phyloP scores from a whole-genome alignment of 129 eudicot species.

The Mikania micrantha region DNA sequence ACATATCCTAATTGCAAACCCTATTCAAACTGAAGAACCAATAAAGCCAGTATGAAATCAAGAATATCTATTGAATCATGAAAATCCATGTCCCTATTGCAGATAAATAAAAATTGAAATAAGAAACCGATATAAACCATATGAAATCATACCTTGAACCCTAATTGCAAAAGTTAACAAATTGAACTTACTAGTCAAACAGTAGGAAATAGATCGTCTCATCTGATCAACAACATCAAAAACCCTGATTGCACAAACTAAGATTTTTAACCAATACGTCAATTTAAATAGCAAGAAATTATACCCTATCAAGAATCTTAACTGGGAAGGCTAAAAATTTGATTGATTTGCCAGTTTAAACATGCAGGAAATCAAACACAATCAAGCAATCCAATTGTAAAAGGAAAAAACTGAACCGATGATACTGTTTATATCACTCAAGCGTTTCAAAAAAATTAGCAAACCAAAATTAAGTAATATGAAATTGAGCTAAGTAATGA shows the following conservation, averaged over 20 bases:
- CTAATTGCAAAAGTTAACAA: not conserved
- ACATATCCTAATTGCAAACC: too few species aligned
- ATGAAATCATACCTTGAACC: not conserved
- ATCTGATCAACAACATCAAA: not conserved
- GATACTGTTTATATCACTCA: not conserved
- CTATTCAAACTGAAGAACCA: too few species aligned
- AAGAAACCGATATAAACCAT: not conserved
- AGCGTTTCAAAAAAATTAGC: not conserved
- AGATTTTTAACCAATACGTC: not conserved
- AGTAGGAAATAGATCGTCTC: not conserved
- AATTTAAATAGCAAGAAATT: not conserved
- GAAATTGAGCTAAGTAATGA: not conserved
- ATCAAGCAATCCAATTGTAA: not conserved
- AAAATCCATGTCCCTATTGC: not conserved
- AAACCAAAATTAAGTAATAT: not conserved
- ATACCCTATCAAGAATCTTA: not conserved
- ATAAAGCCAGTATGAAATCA: not conserved
- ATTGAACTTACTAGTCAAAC: not conserved
- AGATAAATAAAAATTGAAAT: not conserved
- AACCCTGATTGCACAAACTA: not conserved
- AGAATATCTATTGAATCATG: not conserved
- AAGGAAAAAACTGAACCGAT: not conserved
- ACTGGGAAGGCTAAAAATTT: not conserved
- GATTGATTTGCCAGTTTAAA: not conserved
- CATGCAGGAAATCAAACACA: not conserved